Evolutionary conservation across 352 stramenopile genomes (phyloP).

Genomic region (Globisporangium spinosum): DNA sequence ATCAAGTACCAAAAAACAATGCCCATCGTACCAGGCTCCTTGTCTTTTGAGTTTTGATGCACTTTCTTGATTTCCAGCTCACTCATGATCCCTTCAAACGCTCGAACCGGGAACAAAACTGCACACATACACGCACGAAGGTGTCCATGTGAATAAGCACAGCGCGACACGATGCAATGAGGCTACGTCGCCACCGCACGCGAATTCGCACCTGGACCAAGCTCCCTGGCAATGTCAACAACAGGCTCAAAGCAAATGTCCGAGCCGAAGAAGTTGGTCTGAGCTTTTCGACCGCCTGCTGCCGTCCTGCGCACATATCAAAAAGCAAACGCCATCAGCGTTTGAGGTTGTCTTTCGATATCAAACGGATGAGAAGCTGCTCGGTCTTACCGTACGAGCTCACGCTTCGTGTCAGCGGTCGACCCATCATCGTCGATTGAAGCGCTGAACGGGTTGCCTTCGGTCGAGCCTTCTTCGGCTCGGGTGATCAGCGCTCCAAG

Average conservation of each 20-base stretch:
- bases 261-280: conserved; percentile 73
- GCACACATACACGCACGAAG: neutral
- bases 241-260: conserved; percentile 80
- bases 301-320: conserved; percentile 44
- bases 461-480: conserved; percentile 54
- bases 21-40: conserved; percentile 42
- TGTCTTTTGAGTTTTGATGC: conserved; percentile 67
- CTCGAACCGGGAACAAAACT: conserved; percentile 66
- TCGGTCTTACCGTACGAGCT: conserved; percentile 51
- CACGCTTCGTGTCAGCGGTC: conserved; percentile 59
- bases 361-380: neutral
- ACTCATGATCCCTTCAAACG: conserved; percentile 82
- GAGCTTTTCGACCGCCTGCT: conserved; percentile 53
- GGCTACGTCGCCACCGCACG: neutral
- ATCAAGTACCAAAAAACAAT: neutral
- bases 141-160: neutral
- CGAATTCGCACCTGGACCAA: conserved; percentile 42
- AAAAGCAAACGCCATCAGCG: neutral
- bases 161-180: neutral
- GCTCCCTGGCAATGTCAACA: conserved; percentile 50
- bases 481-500: conserved; percentile 48
- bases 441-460: conserved; percentile 46
- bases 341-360: neutral
- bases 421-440: conserved; percentile 23
- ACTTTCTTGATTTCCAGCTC: conserved; percentile 76